Evolutionary conservation across 306 rosid genomes (phyloP), one percentile per base, ranked within the genome.

Genomic region (Fragaria iinumae): DNA sequence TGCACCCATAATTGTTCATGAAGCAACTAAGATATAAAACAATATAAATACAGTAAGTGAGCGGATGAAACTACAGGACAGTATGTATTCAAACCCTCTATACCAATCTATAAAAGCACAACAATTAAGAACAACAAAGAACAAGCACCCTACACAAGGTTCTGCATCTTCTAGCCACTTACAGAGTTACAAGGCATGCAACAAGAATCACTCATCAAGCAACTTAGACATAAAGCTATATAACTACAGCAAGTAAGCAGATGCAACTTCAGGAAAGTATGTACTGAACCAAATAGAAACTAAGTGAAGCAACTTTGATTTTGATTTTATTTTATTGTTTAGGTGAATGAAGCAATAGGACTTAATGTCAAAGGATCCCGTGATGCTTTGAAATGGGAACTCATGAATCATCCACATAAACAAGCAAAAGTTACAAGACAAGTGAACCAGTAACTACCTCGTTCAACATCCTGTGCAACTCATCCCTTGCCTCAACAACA

Each of bases 391-490:
- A 18, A 45, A 23, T 36, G 1, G 27, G 44, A 74, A 79, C 69
- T 14, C 12, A 27, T 34, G 77, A 36, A 76, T 20, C 67, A n/a
- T 20, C 45, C 62, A 34, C 53, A 76, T 2, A 21, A 44, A 77
- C 38, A 79, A 29, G 38, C 69, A 25, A 34, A 32, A 64, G 34
- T 52, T 43, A 6, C 12, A 73, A 44, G 74, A 76, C 49, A 62
- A 43, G n/a, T 39, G 79, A 27, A 32, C 7, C 36, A 59, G 48
- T 41, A 32, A 64, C 45, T 89, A 90, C 98, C 97, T 91, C 98
- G 79, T 94, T 94, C 91, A 94, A 85, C 98, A 94, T 94, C 81
- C 98, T 83, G 86, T 94, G 98, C 88, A 94, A 86, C 82, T 94
- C 98, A 88, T 94, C 98, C 86, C 97, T 91, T 75, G 98, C 98